phyloP scores from a whole-genome alignment of 129 eudicot genomes.

The Tagetes patula region DNA sequence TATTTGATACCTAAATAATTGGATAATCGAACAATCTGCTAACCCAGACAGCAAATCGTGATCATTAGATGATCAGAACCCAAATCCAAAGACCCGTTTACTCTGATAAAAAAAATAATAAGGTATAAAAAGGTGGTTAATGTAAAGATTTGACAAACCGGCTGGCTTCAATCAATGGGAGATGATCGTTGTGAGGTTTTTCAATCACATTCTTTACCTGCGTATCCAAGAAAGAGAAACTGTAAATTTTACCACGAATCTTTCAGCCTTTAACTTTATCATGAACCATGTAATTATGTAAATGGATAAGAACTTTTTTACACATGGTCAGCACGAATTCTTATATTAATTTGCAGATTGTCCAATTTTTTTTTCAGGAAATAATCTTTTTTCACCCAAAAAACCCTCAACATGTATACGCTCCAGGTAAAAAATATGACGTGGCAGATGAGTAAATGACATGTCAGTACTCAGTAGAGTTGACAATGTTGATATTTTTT shows the following conservation, averaged over 20 bases:
- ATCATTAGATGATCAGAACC: not conserved
- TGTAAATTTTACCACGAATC: not conserved
- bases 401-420: not conserved
- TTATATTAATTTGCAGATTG: not conserved
- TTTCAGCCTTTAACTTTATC: conserved; percentile 6
- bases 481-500: not conserved
- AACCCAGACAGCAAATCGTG: not conserved
- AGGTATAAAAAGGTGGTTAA: not conserved
- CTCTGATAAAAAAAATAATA: not conserved
- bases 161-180: conserved; percentile 97
- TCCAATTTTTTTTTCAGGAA: not conserved
- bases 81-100: not conserved
- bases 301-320: not conserved
- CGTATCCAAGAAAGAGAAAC: conserved; percentile 26
- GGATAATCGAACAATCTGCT: no score
- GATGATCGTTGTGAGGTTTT: conserved; percentile 96
- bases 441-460: not conserved
- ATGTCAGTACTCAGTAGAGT: not conserved
- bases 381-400: not conserved
- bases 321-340: not conserved
- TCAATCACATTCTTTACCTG: conserved; percentile 97
- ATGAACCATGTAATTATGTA: conserved; percentile 9
- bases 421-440: not conserved
- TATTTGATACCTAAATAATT: no score
- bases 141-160: conserved; percentile 43